Evolutionary conservation across 192 early-diverging fungal genomes (phyloP).

Genomic region (Entomortierella beljakovae): DNA sequence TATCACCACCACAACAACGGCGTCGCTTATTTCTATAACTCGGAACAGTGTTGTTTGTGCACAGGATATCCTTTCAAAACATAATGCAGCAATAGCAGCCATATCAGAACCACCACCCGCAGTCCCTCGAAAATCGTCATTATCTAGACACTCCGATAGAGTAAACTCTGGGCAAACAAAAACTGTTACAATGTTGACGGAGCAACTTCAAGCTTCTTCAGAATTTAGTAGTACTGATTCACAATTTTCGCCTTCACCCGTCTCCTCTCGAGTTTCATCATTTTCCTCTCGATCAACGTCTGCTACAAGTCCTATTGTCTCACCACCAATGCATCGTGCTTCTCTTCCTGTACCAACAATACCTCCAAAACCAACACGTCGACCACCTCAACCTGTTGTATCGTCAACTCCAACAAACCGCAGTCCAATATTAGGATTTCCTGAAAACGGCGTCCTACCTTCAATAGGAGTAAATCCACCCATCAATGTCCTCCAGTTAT

Average conservation of each 20-base stretch:
- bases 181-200: constrained; percentile 50
- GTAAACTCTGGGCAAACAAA: constrained; percentile 43
- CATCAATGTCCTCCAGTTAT: too few relatives aligned
- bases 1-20: constrained; percentile 52
- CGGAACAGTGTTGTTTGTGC: constrained; percentile 57
- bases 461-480: constrained; percentile 1
- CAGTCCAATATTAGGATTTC: constrained; percentile 32
- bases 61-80: constrained; percentile 60
- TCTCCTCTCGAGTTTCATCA: constrained; percentile 13
- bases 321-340: constrained; percentile 18
- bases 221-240: constrained; percentile 20
- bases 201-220: constrained; percentile 36
- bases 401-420: constrained; percentile 35
- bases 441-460: constrained; percentile 25
- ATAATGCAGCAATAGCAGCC: constrained; percentile 40
- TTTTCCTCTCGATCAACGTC: constrained; percentile 25
- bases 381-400: constrained; percentile 27
- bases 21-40: constrained; percentile 54
- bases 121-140: constrained; percentile 43
- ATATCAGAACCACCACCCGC: constrained; percentile 43
- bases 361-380: constrained; percentile 66
- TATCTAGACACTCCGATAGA: constrained; percentile 43
- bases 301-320: constrained; percentile 17
- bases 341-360: constrained; percentile 51
- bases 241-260: constrained; percentile 26